Evolutionary conservation across 352 stramenopile genomes (phyloP), one percentile per base, ranked within the genome.

Genomic region (Blastocystis sp.): DNA sequence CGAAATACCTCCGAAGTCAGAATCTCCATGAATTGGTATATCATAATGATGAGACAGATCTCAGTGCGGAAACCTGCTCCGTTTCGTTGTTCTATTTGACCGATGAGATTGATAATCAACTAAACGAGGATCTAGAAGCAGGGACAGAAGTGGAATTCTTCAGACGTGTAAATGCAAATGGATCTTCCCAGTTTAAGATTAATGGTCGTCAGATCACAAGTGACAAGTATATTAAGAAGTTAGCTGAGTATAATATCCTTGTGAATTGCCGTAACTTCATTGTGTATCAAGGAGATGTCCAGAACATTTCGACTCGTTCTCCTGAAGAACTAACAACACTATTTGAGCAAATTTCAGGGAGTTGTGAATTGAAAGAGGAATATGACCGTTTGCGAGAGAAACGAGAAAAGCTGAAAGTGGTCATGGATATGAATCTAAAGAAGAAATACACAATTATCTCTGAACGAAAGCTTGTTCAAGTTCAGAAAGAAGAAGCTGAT

Each of bases 261-360:
- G 93, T 98, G 46, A 98, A 98, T 89, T 95, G 95, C 7, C 91
- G 96, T n/a, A 99, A 99, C 90, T 99, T 99, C 88, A 88, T 99
- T 7, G 96, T 99, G 5, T 99, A 99, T 90, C 96, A 99, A 74
- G 96, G 96, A 51, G 97, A 99, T 90, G 96, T 99, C 32, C 96
- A 99, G 90, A 95, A 92, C 35, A 95, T 99, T 75, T 95, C 96
- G 0, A 94, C 93, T 51, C 98, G 98, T 88, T 95, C 92, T 74
- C 95, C 96, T 0, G 92, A 95, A 9, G 93, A 98, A 86, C 90
- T 99, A 27, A 97, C 96, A 0, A 94, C 97, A 89, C 91, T 98
- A 4, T 96, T 99, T 86, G 96, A 99, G 90, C 93, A 98, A 89
- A 96, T 98, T 37, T 96, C 93, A 29, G 92, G 92, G 24, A 97